Conservation (phyloP, 345 rosid genomes). For the Eucalyptus urophylla region DNA sequence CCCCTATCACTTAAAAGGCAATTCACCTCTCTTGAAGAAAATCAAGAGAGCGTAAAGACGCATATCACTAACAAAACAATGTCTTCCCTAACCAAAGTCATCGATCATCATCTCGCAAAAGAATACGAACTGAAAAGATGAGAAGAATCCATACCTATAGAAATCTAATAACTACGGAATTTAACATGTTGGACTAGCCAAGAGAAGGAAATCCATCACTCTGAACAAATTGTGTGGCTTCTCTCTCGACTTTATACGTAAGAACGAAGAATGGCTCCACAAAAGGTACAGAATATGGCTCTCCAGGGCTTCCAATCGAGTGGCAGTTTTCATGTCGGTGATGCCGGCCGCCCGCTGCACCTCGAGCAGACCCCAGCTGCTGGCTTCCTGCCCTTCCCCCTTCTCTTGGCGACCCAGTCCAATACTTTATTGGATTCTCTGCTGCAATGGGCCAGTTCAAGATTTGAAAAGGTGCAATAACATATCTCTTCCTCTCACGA, state of each 20-base stretch:
- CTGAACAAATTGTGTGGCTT: neutral
- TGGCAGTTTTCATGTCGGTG: neutral
- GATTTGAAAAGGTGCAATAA: neutral
- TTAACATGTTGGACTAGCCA: neutral
- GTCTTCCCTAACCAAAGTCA: neutral
- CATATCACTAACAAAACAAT: neutral
- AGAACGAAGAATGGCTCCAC: neutral
- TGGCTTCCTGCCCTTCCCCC: neutral
- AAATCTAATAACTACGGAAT: neutral
- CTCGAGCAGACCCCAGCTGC: neutral
- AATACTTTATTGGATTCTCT: neutral
- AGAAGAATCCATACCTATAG: neutral
- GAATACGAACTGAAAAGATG: neutral
- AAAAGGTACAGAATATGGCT: neutral
- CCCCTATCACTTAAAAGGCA: neutral
- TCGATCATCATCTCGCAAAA: neutral
- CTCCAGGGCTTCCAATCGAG: neutral
- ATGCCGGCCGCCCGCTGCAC: neutral
- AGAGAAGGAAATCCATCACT: neutral
- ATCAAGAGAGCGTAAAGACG: neutral
- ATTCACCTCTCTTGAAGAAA: neutral
- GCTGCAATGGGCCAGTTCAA: neutral
- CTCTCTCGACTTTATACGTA: neutral
- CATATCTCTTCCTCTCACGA: neutral
- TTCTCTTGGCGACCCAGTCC: neutral